Conservation (phyloP, 805 yeast genomes). For the Wickerhamiella spandovensis region DNA sequence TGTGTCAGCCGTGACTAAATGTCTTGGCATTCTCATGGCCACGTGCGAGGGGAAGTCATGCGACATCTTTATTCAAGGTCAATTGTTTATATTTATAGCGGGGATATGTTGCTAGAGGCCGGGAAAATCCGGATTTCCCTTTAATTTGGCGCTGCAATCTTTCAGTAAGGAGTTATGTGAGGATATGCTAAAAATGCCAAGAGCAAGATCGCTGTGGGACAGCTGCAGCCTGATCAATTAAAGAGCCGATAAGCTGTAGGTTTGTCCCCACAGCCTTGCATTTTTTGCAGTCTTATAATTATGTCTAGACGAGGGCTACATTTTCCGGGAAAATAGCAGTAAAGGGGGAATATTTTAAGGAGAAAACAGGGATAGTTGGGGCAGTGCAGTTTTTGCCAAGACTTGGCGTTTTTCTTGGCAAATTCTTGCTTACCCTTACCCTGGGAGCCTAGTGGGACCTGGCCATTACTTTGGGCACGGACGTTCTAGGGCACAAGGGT, state of each 20-base stretch:
- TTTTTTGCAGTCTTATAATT: no score
- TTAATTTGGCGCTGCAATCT: no score
- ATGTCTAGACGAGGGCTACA: neutral
- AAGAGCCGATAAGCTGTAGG: neutral
- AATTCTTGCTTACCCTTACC: neutral
- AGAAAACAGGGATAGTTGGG: neutral
- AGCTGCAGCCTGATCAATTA: neutral
- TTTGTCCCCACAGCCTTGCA: neutral
- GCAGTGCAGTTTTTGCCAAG: neutral
- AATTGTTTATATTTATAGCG: no score
- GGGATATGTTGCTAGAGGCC: no score
- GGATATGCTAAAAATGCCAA: neutral
- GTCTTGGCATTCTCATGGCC: conserved; percentile 1
- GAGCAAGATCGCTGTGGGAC: neutral
- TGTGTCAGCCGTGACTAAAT: neutral
- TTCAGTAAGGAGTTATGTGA: neutral
- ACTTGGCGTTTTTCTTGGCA: neutral
- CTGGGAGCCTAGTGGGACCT: no score
- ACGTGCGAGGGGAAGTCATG: neutral
- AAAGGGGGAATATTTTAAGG: no score
- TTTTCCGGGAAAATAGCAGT: neutral
- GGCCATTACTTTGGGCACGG: no score
- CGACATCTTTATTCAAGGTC: neutral
- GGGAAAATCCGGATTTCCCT: no score
- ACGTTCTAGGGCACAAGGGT: no score